phyloP scores from a whole-genome alignment of 176 grass and related monocot species.

The Pharus latifolius region DNA sequence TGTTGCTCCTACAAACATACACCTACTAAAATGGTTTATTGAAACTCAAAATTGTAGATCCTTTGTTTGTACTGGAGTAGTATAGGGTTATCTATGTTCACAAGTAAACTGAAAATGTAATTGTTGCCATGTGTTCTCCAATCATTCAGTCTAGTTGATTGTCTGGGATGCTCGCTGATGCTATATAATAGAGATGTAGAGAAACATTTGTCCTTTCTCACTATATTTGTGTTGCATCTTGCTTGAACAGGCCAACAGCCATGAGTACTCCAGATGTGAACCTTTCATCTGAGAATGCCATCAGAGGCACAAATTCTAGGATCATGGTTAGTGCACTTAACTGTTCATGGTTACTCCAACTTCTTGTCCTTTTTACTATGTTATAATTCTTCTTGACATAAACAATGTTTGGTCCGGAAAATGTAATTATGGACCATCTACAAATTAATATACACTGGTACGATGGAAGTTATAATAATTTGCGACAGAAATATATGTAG shows the following conservation, averaged over 20 bases:
- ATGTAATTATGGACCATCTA: too few species aligned
- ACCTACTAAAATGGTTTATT: not conserved
- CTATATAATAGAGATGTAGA: not conserved
- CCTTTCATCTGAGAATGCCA: constrained; percentile 16
- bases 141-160: constrained; percentile 3
- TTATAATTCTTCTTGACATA: not conserved
- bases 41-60: not conserved
- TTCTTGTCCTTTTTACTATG: not conserved
- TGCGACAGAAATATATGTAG: not conserved
- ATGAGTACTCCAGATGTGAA: constrained; percentile 36
- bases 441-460: not conserved
- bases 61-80: not conserved
- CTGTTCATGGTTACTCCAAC: not conserved
- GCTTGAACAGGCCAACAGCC: constrained; percentile 32
- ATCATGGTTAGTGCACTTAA: constrained; percentile 25
- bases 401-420: not conserved
- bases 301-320: not conserved
- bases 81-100: not conserved
- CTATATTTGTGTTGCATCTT: constrained; percentile 4
- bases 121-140: not conserved
- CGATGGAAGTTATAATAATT: not conserved
- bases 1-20: too few species aligned
- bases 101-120: not conserved
- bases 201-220: not conserved
- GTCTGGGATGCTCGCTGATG: not conserved